These are phyloP conservation scores for Chlamydomonas sp. DNA, from an alignment of 139 green algal genomes.

Conservation along the genomic window DNA sequence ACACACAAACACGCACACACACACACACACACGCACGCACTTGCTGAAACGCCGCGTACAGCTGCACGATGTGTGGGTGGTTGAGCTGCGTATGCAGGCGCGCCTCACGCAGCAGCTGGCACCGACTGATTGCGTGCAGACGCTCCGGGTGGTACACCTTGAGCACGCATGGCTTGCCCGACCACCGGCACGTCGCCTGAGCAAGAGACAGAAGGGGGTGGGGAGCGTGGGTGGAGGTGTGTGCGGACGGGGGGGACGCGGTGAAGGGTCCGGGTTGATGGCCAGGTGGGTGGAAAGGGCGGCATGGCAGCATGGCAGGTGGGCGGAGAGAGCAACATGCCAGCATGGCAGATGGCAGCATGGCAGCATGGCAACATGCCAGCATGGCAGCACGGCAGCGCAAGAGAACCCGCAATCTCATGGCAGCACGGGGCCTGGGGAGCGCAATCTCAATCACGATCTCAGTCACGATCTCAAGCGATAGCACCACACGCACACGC, in stretches of 20 bases:
- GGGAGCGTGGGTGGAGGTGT: too few species aligned
- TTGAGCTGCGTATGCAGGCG: slow-evolving; percentile 21
- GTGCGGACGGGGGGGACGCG: neutral
- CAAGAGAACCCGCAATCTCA: too few species aligned
- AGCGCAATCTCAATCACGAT: neutral
- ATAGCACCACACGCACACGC: neutral
- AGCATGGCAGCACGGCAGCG: too few species aligned
- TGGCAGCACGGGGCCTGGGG: neutral
- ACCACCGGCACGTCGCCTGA: too few species aligned
- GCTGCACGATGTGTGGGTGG: slow-evolving; percentile 33
- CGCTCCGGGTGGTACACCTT: slow-evolving; percentile 35
- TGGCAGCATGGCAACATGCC: too few species aligned
- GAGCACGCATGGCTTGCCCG: too few species aligned
- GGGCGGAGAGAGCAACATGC: neutral
- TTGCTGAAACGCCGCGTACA: slow-evolving; percentile 28
- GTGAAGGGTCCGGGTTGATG: neutral
- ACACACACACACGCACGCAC: too few species aligned
- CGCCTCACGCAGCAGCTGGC: slow-evolving; percentile 28
- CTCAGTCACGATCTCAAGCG: neutral
- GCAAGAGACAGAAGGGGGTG: too few species aligned
- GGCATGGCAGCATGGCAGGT: neutral
- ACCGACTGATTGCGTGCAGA: slow-evolving; percentile 22
- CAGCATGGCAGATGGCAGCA: too few species aligned
- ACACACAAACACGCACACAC: too few species aligned
- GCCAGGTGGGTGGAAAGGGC: slow-evolving; percentile 3